phyloP scores from a whole-genome alignment of 2,329 filamentous ascomycete genomes.

The Stagonosporopsis chrysanthemi region DNA sequence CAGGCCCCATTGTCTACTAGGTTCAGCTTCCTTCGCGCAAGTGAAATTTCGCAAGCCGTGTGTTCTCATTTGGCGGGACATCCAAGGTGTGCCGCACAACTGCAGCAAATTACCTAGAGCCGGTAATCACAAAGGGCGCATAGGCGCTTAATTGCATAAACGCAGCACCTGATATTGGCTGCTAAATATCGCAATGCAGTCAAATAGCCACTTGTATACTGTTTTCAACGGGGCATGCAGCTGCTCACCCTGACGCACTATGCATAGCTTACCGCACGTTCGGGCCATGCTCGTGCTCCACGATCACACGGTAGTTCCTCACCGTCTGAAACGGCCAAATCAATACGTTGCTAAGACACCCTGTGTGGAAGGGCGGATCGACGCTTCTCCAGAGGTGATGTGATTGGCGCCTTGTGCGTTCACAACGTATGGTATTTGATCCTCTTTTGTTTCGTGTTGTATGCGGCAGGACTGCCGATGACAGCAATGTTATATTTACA shows the following conservation, averaged over 20 bases:
- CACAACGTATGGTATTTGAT: not conserved
- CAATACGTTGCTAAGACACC: conserved; percentile 8
- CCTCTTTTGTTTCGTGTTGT: not conserved
- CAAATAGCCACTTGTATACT: conserved; percentile 16
- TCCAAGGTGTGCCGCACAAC: conserved; percentile 31
- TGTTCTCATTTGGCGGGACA: conserved; percentile 35
- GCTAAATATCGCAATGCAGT: conserved; percentile 24
- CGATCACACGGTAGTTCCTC: conserved; percentile 1
- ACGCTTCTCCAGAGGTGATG: not conserved
- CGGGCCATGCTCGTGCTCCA: conserved; percentile 19
- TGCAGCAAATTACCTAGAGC: conserved; percentile 35
- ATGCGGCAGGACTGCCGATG: not conserved
- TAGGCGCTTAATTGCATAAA: conserved; percentile 43
- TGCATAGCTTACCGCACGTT: conserved; percentile 17
- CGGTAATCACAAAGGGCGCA: conserved; percentile 24
- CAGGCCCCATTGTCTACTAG: conserved; percentile 31
- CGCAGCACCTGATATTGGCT: conserved; percentile 25
- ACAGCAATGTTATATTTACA: conserved; percentile 6
- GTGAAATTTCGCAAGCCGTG: conserved; percentile 32
- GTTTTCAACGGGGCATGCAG: conserved; percentile 13
- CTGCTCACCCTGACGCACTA: conserved; percentile 11
- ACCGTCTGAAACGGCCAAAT: conserved; percentile 9
- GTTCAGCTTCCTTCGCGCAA: conserved; percentile 42
- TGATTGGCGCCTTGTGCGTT: not conserved
- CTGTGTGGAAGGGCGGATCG: conserved; percentile 6